A percentile compares a stretch with the other conserved stretches of the same genome.
Conservation (phyloP, 768 basidiomycete genomes). For the Tulasnella sp. region DNA sequence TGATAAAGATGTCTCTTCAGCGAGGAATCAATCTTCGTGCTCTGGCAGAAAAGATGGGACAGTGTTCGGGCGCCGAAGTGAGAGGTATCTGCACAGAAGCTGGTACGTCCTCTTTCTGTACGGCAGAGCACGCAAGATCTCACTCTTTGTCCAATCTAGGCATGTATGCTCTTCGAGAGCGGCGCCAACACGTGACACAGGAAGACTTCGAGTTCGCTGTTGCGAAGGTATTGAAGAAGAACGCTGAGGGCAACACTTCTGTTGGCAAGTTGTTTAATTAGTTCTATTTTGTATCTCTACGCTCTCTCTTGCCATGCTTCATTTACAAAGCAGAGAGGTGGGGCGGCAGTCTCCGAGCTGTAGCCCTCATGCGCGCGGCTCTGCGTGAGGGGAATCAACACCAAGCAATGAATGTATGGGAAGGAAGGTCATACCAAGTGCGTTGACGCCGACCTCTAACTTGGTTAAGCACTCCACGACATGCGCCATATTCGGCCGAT, state of each 20-base stretch:
- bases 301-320: not conserved
- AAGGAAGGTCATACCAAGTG: too few relatives aligned
- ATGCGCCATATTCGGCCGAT: not conserved
- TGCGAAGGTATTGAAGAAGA: constrained; percentile 77
- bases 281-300: not conserved
- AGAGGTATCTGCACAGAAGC: constrained; percentile 96
- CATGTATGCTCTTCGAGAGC: constrained; percentile 94
- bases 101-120: constrained; percentile 36
- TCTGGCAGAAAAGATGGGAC: constrained; percentile 98
- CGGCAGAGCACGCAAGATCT: not conserved
- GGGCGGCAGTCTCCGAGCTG: not conserved
- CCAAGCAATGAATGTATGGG: too few relatives aligned
- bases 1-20: constrained; percentile 92
- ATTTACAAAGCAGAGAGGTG: not conserved
- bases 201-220: constrained; percentile 95
- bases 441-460: too few relatives aligned
- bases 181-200: constrained; percentile 93
- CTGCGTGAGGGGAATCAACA: too few relatives aligned
- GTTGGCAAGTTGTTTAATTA: constrained; percentile 82
- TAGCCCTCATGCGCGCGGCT: not conserved
- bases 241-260: constrained; percentile 88
- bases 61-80: constrained; percentile 96
- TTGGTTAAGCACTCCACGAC: not conserved
- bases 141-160: constrained; percentile 33
- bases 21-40: constrained; percentile 94